Evolutionary conservation across 331 rosid species (phyloP).

Genomic region (Saraca asoca): DNA sequence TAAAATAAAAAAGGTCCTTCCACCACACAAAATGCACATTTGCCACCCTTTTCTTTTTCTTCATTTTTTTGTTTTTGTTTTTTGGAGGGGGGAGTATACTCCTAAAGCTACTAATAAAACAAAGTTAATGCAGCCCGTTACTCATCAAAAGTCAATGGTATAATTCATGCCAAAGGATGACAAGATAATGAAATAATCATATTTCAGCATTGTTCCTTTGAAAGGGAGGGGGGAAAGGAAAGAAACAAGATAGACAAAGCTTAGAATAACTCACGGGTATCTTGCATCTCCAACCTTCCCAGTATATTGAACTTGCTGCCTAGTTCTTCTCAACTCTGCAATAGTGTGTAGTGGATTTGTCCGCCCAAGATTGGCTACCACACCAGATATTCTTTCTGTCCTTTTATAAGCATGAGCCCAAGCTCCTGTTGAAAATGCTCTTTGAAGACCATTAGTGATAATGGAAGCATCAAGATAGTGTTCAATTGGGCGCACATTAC

Average conservation of each 20-base stretch:
- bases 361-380: constrained; percentile 82
- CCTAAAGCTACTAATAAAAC: too few species aligned
- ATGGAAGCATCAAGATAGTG: constrained; percentile 90
- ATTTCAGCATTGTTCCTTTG: too few species aligned
- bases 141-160: too few species aligned
- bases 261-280: constrained; percentile 82
- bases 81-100: too few species aligned
- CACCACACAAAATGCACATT: too few species aligned
- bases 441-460: constrained; percentile 84
- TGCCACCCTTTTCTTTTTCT: too few species aligned
- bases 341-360: constrained; percentile 89
- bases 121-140: too few species aligned
- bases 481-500: constrained; percentile 65
- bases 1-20: too few species aligned
- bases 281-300: constrained; percentile 99
- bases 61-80: too few species aligned
- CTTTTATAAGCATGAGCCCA: constrained; percentile 93
- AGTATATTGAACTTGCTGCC: constrained; percentile 91
- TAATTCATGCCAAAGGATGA: too few species aligned
- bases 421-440: constrained; percentile 98
- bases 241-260: constrained; percentile 23
- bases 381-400: constrained; percentile 90
- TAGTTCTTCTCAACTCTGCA: constrained; percentile 86
- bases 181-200: too few species aligned
- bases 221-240: background rate